Percentiles rank a stretch among this genome's conserved stretches.
phyloP scores from a whole-genome alignment of 352 stramenopile species.

The Globisporangium paroecandrum region DNA sequence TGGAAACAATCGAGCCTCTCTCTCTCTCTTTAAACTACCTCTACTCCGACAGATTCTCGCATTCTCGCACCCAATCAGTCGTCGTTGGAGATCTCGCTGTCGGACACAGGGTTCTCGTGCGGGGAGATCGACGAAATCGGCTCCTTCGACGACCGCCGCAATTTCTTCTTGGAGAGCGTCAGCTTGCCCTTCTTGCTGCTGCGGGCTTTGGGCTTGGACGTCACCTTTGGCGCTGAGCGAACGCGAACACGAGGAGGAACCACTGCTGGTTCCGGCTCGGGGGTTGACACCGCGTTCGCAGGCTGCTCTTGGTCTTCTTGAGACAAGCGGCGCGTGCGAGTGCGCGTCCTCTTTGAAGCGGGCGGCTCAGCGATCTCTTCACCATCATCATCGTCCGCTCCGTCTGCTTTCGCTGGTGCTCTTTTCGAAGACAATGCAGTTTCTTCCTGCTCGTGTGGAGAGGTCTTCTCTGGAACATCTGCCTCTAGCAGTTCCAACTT shows the following conservation, averaged over 20 bases:
- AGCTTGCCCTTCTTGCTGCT: conserved; percentile 14
- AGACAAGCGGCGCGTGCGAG: conserved; percentile 2
- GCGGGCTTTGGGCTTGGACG: conserved; percentile 3
- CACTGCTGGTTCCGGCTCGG: neutral
- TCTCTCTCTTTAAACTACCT: neutral
- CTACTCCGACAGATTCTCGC: neutral
- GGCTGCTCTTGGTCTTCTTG: conserved; percentile 1
- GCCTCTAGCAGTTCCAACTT: neutral
- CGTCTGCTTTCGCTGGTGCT: neutral
- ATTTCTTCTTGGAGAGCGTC: conserved; percentile 11
- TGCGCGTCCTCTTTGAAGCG: conserved; percentile 4
- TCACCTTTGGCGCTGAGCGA: neutral
- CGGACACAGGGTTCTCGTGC: conserved; percentile 17
- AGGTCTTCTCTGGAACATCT: neutral
- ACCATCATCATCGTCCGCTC: neutral
- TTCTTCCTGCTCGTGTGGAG: conserved; percentile 1
- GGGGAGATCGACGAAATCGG: conserved; percentile 16
- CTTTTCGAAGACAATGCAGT: neutral
- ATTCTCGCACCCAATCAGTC: neutral
- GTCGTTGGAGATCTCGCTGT: conserved; percentile 17
- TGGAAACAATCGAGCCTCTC: neutral
- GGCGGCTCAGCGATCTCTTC: neutral
- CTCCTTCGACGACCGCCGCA: conserved; percentile 10
- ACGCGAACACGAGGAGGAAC: neutral
- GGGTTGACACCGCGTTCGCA: neutral